Conservation (phyloP, 2,329 filamentous ascomycete species). For the Rhytidhysteron rufulum region DNA sequence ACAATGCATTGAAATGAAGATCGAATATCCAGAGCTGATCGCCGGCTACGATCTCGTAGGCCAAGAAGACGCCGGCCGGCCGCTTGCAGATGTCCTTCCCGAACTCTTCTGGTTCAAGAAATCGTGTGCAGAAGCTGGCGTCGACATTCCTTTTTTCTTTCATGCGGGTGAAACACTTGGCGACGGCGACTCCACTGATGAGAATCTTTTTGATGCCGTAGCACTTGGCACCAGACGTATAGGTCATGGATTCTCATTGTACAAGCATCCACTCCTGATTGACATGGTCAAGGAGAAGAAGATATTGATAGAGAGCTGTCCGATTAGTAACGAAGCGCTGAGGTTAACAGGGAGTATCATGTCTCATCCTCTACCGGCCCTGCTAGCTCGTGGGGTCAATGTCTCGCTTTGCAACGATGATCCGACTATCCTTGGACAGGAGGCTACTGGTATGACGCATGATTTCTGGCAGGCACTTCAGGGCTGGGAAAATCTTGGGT, state of each 20-base stretch:
- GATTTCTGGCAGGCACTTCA: constrained; percentile 94
- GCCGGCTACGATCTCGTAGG: constrained; percentile 88
- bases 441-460: constrained; percentile 76
- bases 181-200: constrained; percentile 70
- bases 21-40: constrained; percentile 72
- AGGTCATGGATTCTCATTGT: constrained; percentile 82
- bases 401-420: constrained; percentile 89
- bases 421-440: constrained; percentile 82
- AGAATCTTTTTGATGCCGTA: constrained; percentile 86
- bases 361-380: constrained; percentile 75
- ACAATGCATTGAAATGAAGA: constrained; percentile 77
- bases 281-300: constrained; percentile 85
- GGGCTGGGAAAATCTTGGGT: constrained; percentile 84
- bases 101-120: constrained; percentile 93
- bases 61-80: constrained; percentile 75
- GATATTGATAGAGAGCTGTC: constrained; percentile 86
- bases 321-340: constrained; percentile 85
- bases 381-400: constrained; percentile 78
- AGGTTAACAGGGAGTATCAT: constrained; percentile 73
- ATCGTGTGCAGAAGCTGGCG: constrained; percentile 69
- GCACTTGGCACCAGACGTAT: constrained; percentile 84
- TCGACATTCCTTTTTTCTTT: constrained; percentile 92
- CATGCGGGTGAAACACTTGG: constrained; percentile 88
- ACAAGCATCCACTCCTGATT: constrained; percentile 85
- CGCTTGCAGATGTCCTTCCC: constrained; percentile 72